Evolutionary conservation across 2,329 filamentous ascomycete species (phyloP), one percentile per base, ranked within the genome.

Genomic region (Trichoderma oligosporum): DNA sequence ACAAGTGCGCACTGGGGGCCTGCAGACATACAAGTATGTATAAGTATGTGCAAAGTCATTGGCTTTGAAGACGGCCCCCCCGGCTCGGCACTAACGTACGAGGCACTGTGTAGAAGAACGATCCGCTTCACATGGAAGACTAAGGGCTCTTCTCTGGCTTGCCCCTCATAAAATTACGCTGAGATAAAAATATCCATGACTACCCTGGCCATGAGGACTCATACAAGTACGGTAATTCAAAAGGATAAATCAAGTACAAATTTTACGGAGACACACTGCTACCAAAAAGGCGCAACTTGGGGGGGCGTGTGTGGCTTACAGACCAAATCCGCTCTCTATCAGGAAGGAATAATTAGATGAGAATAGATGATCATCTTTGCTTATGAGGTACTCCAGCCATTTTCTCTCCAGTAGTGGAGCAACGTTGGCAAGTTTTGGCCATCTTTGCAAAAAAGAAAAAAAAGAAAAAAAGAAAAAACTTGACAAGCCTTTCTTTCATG

Each of bases 51-150:
- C n/a, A n/a, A n/a, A n/a, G n/a, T n/a, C n/a, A n/a, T n/a, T n/a
- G n/a, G n/a, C 18, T 45, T 45, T 45, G 22, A 31, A 18, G 31
- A 38, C 29, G 45, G 35, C 24, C 41, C 18, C 52, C 41, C 44
- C 56, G 62, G 64, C 59, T 64, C 61, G 61, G 59, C 60, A 59
- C 60, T 64, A 53, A 33, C 8, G 49, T 35, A 53, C 29, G 29
- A 25, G 12, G 29, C 44, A 55, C 41, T 63, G 65, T 60, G 62
- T 58, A 61, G 61, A 62, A 61, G 65, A 42, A 66, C 60, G 63
- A 61, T 58, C 61, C 61, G 64, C 61, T 61, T 64, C 58, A 61
- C 60, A 62, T 62, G 58, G 60, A 61, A 65, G 58, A 60, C 63
- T 56, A 57, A 60, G 57, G 31, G 54, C 36, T 54, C 47, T 59